A percentile compares a stretch with the other conserved stretches of the same genome.
Conservation (phyloP, 1,139 yeast species). For the Kodamaea derodonti region DNA sequence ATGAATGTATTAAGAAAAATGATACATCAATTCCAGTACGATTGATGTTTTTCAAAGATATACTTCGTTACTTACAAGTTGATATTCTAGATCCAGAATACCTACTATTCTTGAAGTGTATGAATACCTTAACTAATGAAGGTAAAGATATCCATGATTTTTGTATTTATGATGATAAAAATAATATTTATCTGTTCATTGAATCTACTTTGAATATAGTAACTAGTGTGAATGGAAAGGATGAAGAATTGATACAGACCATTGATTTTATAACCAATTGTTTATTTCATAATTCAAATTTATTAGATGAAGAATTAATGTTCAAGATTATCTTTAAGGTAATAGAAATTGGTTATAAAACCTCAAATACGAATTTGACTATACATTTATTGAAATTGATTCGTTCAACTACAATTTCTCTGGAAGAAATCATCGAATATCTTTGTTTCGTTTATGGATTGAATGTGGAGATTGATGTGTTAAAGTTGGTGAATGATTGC, state of each 20-base stretch:
- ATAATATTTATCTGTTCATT: constrained; percentile 42
- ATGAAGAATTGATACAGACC: constrained; percentile 17
- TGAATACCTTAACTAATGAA: constrained; percentile 51
- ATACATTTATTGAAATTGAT: constrained; percentile 43
- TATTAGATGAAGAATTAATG: constrained; percentile 40
- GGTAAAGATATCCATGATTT: constrained; percentile 63
- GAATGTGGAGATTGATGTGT: constrained; percentile 32
- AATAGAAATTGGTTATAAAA: constrained; percentile 37
- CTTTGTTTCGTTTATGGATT: constrained; percentile 52
- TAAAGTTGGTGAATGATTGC: constrained; percentile 36
- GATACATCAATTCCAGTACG: constrained; percentile 45
- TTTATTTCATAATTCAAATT: constrained; percentile 45
- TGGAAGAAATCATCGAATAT: constrained; percentile 39
- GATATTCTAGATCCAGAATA: constrained; percentile 46
- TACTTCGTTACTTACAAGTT: constrained; percentile 43
- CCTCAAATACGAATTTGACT: constrained; percentile 39
- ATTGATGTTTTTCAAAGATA: constrained; percentile 57
- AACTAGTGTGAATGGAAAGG: not conserved
- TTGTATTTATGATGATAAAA: constrained; percentile 41
- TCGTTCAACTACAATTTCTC: constrained; percentile 38
- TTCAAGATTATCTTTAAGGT: constrained; percentile 27
- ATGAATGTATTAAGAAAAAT: constrained; percentile 53
- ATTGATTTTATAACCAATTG: constrained; percentile 40
- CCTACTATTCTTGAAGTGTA: constrained; percentile 50
- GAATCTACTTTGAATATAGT: constrained; percentile 4